These are phyloP conservation scores for Nannizzia gypsea DNA, from an alignment of 2,329 filamentous ascomycete genomes.

Conservation along the genomic window DNA sequence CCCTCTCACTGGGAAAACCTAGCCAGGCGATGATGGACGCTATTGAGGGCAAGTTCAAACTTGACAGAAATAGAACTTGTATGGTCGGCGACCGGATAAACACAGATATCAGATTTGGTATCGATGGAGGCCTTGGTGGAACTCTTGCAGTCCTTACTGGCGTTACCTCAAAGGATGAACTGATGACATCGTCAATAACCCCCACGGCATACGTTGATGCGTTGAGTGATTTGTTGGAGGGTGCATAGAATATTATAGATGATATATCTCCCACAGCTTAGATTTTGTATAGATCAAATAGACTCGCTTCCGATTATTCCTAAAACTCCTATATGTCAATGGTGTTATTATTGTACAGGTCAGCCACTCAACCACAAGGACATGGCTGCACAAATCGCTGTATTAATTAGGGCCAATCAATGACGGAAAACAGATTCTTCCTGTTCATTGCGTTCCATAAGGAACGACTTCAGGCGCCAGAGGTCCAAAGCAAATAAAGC, in stretches of 20 bases:
- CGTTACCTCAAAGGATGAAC: conserved; percentile 67
- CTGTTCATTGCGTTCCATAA: neutral
- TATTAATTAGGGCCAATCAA: neutral
- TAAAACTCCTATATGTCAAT: neutral
- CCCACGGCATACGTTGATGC: conserved; percentile 77
- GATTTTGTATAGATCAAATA: neutral
- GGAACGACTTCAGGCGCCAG: conserved; percentile 30
- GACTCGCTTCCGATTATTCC: neutral
- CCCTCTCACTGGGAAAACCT: conserved; percentile 77
- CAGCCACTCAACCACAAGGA: neutral
- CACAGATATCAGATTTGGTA: conserved; percentile 91
- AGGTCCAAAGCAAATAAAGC: conserved; percentile 25
- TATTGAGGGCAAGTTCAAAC: conserved; percentile 86
- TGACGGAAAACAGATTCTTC: neutral
- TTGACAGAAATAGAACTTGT: conserved; percentile 73
- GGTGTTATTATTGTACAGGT: neutral
- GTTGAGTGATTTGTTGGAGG: conserved; percentile 57
- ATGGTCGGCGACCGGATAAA: conserved; percentile 93
- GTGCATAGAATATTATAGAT: conserved; percentile 5
- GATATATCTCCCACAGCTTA: neutral
- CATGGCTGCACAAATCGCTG: neutral
- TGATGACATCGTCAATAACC: conserved; percentile 62
- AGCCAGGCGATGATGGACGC: conserved; percentile 99
- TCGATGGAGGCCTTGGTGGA: conserved; percentile 80
- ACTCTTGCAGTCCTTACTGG: conserved; percentile 86